Conservation (phyloP, 1,284 basidiomycete species). For the Boletus smithii region DNA sequence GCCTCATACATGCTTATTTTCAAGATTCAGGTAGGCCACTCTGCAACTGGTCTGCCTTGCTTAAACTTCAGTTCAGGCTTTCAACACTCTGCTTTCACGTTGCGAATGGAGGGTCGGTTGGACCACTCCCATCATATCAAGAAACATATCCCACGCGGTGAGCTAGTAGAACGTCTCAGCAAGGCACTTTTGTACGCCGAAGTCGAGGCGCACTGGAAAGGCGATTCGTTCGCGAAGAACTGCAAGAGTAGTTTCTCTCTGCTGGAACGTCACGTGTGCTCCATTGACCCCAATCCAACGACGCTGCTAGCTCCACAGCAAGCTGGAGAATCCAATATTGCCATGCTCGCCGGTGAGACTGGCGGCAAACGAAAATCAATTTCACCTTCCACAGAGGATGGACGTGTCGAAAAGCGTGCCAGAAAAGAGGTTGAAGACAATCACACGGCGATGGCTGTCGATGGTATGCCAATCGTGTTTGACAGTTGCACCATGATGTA, state of each 20-base stretch:
- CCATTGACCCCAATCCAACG: conserved; percentile 39
- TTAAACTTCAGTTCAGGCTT: conserved; percentile 48
- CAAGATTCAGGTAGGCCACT: conserved; percentile 63
- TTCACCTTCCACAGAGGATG: conserved; percentile 41
- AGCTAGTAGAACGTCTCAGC: conserved; percentile 74
- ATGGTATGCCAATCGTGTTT: conserved; percentile 22
- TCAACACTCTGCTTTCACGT: conserved; percentile 71
- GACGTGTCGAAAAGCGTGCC: conserved; percentile 50
- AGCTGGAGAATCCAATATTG: conserved; percentile 15
- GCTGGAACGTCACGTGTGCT: conserved; percentile 68
- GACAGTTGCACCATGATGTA: background rate
- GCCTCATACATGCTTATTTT: conserved; percentile 78
- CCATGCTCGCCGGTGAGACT: conserved; percentile 15
- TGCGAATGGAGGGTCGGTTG: conserved; percentile 67
- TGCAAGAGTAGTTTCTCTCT: conserved; percentile 68
- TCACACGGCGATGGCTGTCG: conserved; percentile 33
- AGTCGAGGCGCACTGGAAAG: conserved; percentile 77
- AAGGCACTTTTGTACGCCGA: conserved; percentile 82
- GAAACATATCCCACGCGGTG: conserved; percentile 77
- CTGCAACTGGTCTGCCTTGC: background rate
- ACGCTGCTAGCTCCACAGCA: conserved; percentile 26
- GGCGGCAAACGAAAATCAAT: conserved; percentile 47
- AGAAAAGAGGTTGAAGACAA: conserved; percentile 43
- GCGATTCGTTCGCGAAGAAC: conserved; percentile 52
- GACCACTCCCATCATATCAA: conserved; percentile 61